A percentile compares a stretch with the other conserved stretches of the same genome.
phyloP scores from a whole-genome alignment of 2,329 filamentous ascomycete genomes.

The Aspergillus caelatus region DNA sequence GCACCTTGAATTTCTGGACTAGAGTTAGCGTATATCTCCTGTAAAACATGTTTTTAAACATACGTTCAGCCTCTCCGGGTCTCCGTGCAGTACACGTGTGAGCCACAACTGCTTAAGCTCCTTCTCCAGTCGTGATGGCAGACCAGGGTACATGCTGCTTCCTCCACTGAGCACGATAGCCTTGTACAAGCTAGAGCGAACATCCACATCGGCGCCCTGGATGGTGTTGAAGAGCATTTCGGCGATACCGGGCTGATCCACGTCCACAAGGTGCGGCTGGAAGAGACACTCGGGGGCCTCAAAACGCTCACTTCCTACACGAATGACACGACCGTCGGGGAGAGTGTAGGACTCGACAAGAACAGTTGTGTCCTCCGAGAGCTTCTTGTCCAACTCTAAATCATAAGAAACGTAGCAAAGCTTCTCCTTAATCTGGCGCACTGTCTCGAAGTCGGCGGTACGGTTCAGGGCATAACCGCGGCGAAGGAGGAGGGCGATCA shows the following conservation, averaged over 20 bases:
- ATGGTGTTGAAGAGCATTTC: slow-evolving; percentile 99
- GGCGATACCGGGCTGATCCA: slow-evolving; percentile 93
- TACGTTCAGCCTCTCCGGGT: slow-evolving; percentile 84
- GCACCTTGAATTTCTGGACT: slow-evolving; percentile 91
- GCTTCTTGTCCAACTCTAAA: slow-evolving; percentile 89
- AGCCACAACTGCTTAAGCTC: slow-evolving; percentile 99
- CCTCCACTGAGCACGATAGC: slow-evolving; percentile 95
- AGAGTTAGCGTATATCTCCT: slow-evolving; percentile 8
- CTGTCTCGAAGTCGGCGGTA: slow-evolving; percentile 98
- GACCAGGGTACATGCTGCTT: slow-evolving; percentile 97
- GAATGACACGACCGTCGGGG: slow-evolving; percentile 92
- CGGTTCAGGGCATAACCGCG: slow-evolving; percentile 96
- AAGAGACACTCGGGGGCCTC: slow-evolving; percentile 98
- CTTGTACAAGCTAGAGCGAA: slow-evolving; percentile 91
- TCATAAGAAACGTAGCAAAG: slow-evolving; percentile 99
- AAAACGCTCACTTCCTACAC: slow-evolving; percentile 94
- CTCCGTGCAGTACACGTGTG: slow-evolving; percentile 83
- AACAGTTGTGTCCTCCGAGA: slow-evolving; percentile 96
- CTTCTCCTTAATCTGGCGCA: slow-evolving; percentile 99
- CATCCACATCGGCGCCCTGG: slow-evolving; percentile 91
- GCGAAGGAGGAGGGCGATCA: slow-evolving; percentile 91
- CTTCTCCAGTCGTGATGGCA: slow-evolving; percentile 94
- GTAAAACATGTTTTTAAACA: slow-evolving; percentile 26
- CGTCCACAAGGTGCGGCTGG: slow-evolving; percentile 96
- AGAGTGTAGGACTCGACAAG: slow-evolving; percentile 97